Evolutionary conservation across 352 stramenopile species (phyloP), one percentile per base, ranked within the genome.

Genomic region (Phytophthora pini): DNA sequence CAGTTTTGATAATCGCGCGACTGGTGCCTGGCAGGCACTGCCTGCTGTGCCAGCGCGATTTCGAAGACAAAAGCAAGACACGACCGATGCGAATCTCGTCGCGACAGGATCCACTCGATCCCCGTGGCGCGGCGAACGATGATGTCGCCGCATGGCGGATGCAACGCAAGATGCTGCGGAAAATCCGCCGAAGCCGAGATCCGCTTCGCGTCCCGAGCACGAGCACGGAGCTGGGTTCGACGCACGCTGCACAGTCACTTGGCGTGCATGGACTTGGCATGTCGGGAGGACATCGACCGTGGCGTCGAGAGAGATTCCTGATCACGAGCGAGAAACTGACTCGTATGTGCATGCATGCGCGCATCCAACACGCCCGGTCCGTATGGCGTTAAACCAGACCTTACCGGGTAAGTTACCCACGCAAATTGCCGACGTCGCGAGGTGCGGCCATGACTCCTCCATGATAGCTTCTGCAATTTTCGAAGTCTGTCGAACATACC

Each of bases 211-310:
- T 20, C 17, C 17, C 17, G 17, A 20, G 17, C 17, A 17, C 17
- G 17, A 20, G 29, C 39, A 7, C 15, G 48, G 24, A 55, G 43
- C 15, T 50, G 41, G 36, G 36, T 49, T 56, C 45, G 45, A 38
- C 12, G 60, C 51, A 47, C 47, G 59, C 47, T 38, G 27, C 40
- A 41, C 53, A 59, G 32, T 61, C 62, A 49, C 24, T 44, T 36
- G 13, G 13, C n/a, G 56, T 64, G 51, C 57, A 64, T 68, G 57
- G 65, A 61, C 26, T 68, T 68, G 65, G 38, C 46, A 68, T 63
- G 40, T 68, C 51, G 58, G 50, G 56, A 61, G 49, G 55, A 66
- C 61, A 36, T 66, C 56, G 56, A 67, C 36, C 43, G 44, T 15
- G 44, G 11, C 44, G 20, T 27, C 34, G 56, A 60, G 9, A 55